Evolutionary conservation across 1,139 yeast species (phyloP).

Genomic region (Candida glucosophila): DNA sequence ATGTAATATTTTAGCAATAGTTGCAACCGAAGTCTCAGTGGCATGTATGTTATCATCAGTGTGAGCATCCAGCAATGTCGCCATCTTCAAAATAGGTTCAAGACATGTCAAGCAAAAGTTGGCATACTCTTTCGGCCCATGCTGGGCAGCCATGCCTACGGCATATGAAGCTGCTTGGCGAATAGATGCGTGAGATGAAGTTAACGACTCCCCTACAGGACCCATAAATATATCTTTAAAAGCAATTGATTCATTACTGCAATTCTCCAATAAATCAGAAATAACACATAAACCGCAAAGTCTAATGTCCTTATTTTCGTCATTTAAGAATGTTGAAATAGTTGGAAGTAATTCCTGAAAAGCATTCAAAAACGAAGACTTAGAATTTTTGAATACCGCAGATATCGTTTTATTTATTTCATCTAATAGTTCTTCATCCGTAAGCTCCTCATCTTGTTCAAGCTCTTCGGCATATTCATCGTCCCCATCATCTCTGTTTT

Average conservation of each 20-base stretch:
- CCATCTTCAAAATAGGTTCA: constrained; percentile 67
- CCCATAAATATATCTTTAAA: constrained; percentile 59
- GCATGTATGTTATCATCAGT: constrained; percentile 79
- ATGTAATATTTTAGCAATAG: constrained; percentile 75
- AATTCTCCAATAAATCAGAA: constrained; percentile 72
- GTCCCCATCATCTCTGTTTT: constrained; percentile 60
- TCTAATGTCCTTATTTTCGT: constrained; percentile 59
- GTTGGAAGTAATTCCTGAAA: constrained; percentile 56
- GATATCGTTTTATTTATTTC: constrained; percentile 75
- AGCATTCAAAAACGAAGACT: constrained; percentile 50
- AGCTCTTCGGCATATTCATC: constrained; percentile 67
- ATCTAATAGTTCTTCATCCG: constrained; percentile 83
- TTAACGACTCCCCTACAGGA: constrained; percentile 56
- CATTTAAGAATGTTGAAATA: constrained; percentile 46
- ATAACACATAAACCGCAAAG: constrained; percentile 76
- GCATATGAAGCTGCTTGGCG: constrained; percentile 86
- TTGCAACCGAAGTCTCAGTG: constrained; percentile 76
- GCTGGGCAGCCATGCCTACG: constrained; percentile 80
- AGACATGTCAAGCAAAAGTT: constrained; percentile 62
- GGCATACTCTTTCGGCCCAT: constrained; percentile 57
- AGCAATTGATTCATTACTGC: constrained; percentile 59
- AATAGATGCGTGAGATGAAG: constrained; percentile 60
- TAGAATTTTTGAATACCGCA: constrained; percentile 61
- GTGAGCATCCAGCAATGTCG: constrained; percentile 76
- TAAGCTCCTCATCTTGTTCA: constrained; percentile 75